Conservation (phyloP, 176 grass and related monocot genomes). For the Zoysia japonica region DNA sequence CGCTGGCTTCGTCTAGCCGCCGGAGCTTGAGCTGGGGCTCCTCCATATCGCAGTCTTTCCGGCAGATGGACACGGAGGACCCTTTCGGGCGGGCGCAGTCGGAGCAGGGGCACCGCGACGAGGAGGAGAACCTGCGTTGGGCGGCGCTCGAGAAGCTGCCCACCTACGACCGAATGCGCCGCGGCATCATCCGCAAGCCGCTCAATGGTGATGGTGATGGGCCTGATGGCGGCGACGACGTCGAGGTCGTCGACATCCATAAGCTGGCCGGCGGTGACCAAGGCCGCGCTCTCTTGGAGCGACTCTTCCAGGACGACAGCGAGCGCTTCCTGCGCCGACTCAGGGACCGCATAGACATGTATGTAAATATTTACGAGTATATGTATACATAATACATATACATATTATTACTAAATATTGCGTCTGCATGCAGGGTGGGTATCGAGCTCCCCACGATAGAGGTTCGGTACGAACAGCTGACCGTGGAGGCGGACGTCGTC, state of each 20-base stretch:
- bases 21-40: not conserved
- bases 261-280: conserved; percentile 31
- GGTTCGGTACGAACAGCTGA: conserved; percentile 63
- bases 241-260: conserved; percentile 52
- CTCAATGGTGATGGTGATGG: conserved; percentile 4
- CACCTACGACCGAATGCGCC: conserved; percentile 81
- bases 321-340: conserved; percentile 59
- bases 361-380: not conserved
- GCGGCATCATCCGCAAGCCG: conserved; percentile 46
- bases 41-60: not conserved
- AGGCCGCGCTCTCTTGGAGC: conserved; percentile 32
- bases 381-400: not conserved
- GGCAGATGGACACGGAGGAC: not conserved
- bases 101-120: conserved; percentile 46
- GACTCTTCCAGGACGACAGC: conserved; percentile 72
- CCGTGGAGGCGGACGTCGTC: conserved; percentile 49
- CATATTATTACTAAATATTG: not conserved
- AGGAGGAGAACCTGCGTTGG: conserved; percentile 88
- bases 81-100: not conserved
- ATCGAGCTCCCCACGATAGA: conserved; percentile 74
- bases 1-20: not conserved
- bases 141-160: conserved; percentile 93
- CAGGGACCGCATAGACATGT: conserved; percentile 65
- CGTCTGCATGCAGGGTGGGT: conserved; percentile 45
- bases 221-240: not conserved